Conservation (phyloP, 2,329 filamentous ascomycete species). For the Beauveria australis region DNA sequence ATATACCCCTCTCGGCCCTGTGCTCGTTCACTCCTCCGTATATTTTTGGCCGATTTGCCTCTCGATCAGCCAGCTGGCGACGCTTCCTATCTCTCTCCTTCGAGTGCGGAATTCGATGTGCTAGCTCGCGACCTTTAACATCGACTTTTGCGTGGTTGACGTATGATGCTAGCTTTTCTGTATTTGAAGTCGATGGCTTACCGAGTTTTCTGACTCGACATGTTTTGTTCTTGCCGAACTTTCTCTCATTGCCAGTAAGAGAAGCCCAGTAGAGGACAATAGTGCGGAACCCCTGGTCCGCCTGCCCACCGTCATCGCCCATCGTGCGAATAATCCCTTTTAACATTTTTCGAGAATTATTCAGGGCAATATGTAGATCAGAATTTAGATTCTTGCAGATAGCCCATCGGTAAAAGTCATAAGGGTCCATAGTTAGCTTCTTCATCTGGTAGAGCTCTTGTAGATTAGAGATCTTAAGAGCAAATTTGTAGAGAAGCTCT, state of each 20-base stretch:
- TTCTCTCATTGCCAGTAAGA: conserved; percentile 15
- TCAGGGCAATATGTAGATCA: not conserved
- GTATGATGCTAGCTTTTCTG: too few species aligned
- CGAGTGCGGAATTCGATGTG: not conserved
- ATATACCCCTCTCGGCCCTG: conserved; percentile 13
- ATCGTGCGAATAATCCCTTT: conserved; percentile 12
- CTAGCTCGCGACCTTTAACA: not conserved
- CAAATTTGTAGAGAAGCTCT: conserved; percentile 28
- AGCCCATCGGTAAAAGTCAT: conserved; percentile 27
- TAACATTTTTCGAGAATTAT: not conserved
- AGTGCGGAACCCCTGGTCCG: conserved; percentile 21
- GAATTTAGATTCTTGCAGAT: not conserved
- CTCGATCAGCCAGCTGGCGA: not conserved
- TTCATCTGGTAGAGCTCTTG: conserved; percentile 17
- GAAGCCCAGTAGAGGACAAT: conserved; percentile 22
- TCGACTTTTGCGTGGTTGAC: not conserved
- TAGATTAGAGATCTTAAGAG: conserved; percentile 25
- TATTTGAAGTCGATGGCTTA: too few species aligned
- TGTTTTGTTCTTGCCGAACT: conserved; percentile 14
- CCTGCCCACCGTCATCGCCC: conserved; percentile 9
- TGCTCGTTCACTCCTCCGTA: conserved; percentile 23
- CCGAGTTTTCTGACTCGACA: too few species aligned
- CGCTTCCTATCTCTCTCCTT: not conserved
- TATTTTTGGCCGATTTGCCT: not conserved
- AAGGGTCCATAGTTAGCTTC: conserved; percentile 27